Base-by-base conservation (phyloP, 1,284 basidiomycete genomes). In the Coriolopsis trogii region DNA sequence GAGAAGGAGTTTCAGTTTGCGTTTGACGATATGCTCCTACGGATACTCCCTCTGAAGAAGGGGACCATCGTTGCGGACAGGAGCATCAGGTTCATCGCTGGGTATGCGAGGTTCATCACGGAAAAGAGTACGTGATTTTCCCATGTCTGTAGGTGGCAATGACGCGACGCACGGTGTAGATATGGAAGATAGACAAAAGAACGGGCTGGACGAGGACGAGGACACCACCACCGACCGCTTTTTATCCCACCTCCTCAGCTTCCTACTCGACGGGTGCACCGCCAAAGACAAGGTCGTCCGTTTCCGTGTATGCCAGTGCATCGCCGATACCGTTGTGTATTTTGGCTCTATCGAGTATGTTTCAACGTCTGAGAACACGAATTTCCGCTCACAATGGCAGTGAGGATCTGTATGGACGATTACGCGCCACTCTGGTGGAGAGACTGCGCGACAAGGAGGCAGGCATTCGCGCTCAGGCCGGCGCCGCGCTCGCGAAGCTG, bases 231-330 rank as follows among this genome's bases (percentile, higher is more conserved):
- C 85, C 0, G 82, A 91, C 0, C 81, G 93, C 47, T 94, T 98
- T 62, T 75, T 89, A 1, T 71, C 81, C 10, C 80, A 85, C 40
- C 73, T 97, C 3, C 73, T 97, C 48, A 82, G 82, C 42, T 92
- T 91, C 73, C 78, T 97, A 21, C 74, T 95, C 46, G 82, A 84
- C 53, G 95, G 95, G 0, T 95, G 95, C 69, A 70, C 79, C 10
- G 91, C 95, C 3, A 98, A 96, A 70, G 90, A 95, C 76, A 98
- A 96, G 75, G 81, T 82, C 47, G 87, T 92, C 21, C 81, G 95
- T 10, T 93, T 88, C 63, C 82, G 95, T 16, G 88, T 86, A 53
- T 81, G 92, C 0, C 87, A 91, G 51, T 72, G 91, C 30, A 80
- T 92, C n/a, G 85, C 88, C 0, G 86, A 91, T 59, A 85, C 93